Evolutionary conservation across 495 filamentous ascomycete genomes (phyloP), one percentile per base, ranked within the genome.

Genomic region (Wilcoxina mikolae): DNA sequence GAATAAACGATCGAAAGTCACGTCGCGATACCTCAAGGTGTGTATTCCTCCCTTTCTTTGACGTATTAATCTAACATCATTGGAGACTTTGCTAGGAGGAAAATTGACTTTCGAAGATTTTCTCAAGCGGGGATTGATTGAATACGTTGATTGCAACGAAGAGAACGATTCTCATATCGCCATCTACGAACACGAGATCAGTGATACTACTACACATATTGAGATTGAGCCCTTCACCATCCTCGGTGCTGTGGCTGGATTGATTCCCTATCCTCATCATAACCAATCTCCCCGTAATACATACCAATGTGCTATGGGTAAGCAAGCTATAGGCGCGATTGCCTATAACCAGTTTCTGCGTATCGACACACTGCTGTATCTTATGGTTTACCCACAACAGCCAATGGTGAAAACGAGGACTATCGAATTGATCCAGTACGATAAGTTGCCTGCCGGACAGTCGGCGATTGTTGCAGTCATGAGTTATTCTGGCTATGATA

Each of bases 261-360:
- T 99, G 20, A 96, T 99, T 61, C 91, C 91, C 3, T 99, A 95
- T 65, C 91, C 91, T 10, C 93, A 99, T 70, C 91, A 99, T 73
- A 99, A 99, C 68, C 91, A 99, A 68, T 99, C 91, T 3, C 91
- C 91, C 7, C 81, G 91, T 72, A 99, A 99, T 67, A 99, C 91
- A 5, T 99, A 99, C 65, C 91, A 98, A 72, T 95, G 93, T 68
- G 91, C 91, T 69, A 99, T 99, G 91, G 91, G 91, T 74, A 99
- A 99, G 70, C 91, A 99, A 84, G 91, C 91, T 17, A 95, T 99
- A 67, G 91, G 91, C 47, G 87, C 90, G 18, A 95, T 96, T 66
- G 89, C 90, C 11, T 87, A 91, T 58, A 99, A 99, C 63, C 93
- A 96, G 68, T 94, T 94, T 71, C 79, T 84, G 56, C 82, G 91